Base-by-base conservation (phyloP, 1,284 basidiomycete genomes). In the Ganoderma sinense region DNA sequence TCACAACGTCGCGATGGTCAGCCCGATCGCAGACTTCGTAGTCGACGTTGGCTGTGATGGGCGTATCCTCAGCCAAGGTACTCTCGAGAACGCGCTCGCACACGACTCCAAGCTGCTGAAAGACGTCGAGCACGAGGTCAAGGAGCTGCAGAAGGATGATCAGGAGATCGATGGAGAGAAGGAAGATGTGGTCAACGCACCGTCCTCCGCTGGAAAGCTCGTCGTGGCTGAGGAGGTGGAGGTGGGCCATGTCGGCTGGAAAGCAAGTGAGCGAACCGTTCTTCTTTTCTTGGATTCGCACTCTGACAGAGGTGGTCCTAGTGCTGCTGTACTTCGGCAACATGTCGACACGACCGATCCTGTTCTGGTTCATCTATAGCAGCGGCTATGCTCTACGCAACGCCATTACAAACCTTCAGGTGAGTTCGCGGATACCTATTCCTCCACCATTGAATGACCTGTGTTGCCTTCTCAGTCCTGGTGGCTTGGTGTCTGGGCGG, bases 1-100 rank as follows among this genome's bases (percentile, higher is more conserved):
- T 0, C 93, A 94, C 79, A 93, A 94, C 74, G 84, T 93, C 33
- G 87, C 88, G 2, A 85, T 94, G 77, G 84, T 85, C n/a, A 84
- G 85, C 29, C 87, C 90, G 2, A 82, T 92, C 36, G 89, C 92
- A 14, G 85, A 88, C 59, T 91, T 87, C 77, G 85, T 91, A 16
- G 86, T 94, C 31, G 86, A 86, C 4, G 77, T 95, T 39, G 80
- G 83, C 10, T 76, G 82, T 14, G 87, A 90, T 72, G 89, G 90
- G 4, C 83, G 81, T 0, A 80, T 90, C 40, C 69, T 81, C 4
- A 83, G 82, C 59, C 86, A 88, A 76, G 88, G 88, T 13, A 80
- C 82, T 0, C 76, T 88, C 6, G 80, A 81, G 0, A 83, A 84
- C 10, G 85, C 82, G 0, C 78, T 90, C 65, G 80, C 78, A 10